Base-by-base conservation (phyloP, 129 eudicot genomes). In the Flaveria linearis region DNA sequence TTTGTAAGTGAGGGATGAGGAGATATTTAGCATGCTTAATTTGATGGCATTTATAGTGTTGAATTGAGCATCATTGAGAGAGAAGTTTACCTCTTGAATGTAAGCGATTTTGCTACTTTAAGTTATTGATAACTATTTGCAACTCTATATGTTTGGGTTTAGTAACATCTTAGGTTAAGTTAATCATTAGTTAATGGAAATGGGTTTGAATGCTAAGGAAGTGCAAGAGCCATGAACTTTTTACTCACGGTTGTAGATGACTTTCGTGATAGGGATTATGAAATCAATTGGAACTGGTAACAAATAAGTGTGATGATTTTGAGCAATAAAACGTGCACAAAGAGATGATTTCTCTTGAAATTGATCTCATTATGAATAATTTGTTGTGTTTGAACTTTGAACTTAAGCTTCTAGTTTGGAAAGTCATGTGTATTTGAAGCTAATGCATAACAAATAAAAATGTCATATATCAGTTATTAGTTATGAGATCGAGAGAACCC, bases 161-260 rank as follows among this genome's bases (percentile, higher is more conserved):
- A 9, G 68, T 9, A 20, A 51, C 28, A 53, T 66, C 9, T 53
- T 14, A 52, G 26, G 56, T 53, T 67, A 18, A 67, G 65, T 50
- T 72, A 14, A 76, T 76, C 80, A 76, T 63, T 30, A 76, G 22
- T 39, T 76, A 36, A 50, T 64, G 23, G 45, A 30, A 30, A 30
- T 30, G 36, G 5, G 36, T 30, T 36, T 36, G 25, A 66, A 66
- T 41, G 15, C 60, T 3, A 64, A 30, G 41, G 30, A 25, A 45
- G 25, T 33, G 50, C 72, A 64, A 30, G 64, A 64, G 33, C 41
- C 51, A 4, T 26, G 2, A 14, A 33, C 66, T 45, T 63, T 64
- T 15, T 33, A 63, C 2, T 20, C 71, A 45, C 22, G 22, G 2
- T 58, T 22, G n/a, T 62, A 13, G 51, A 11, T 13, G 49, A 62